Base-by-base conservation (phyloP, 768 basidiomycete genomes). In the Stropharia rugosoannulata region DNA sequence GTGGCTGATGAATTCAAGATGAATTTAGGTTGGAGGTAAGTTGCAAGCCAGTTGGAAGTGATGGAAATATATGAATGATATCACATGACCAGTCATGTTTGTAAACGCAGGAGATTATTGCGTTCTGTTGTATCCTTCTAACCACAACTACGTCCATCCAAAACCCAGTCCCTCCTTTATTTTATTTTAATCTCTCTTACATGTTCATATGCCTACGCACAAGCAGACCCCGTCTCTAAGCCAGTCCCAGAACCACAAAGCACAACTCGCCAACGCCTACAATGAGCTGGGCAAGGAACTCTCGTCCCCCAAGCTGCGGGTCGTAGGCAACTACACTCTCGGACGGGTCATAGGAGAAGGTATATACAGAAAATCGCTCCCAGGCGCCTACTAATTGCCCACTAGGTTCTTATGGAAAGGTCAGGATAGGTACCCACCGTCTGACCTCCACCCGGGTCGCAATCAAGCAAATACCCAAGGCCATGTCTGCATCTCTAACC, bases 391-490 rank as follows among this genome's bases (percentile, higher is more conserved):
- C 41, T 42, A 27, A 44, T 29, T 42, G 22, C 37, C 50, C 41
- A 19, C 15, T 63, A 96, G 95, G 95, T 59, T 87, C 96, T 43
- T 98, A 95, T 70, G 96, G 96, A 37, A 95, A 94, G 68, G 96
- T 98, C 29, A 86, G 95, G 49, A 79, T 99, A 68, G 97, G 95
- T 51, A 93, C 90, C 0, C 95, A 99, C 70, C 89, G 95, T 56
- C 79, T 98, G 45, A 95, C 95, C 2, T 90, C 89, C 6, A 88
- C 88, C 43, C 85, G 93, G 50, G 95, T 96, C 62, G 96, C 96
- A 53, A 89, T 99, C 76, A 99, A 99, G 75, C 95, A 98, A 72
- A 96, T 98, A 60, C 93, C 96, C 37, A 98, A 98, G 72, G 84
- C 87, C 55, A 84, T 94, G 79, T 93, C 95, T 32, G 83, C 95